A percentile compares a stretch with the other conserved stretches of the same genome.
Conservation (phyloP, 2,329 filamentous ascomycete genomes). For the Raffaelea albimanens region DNA sequence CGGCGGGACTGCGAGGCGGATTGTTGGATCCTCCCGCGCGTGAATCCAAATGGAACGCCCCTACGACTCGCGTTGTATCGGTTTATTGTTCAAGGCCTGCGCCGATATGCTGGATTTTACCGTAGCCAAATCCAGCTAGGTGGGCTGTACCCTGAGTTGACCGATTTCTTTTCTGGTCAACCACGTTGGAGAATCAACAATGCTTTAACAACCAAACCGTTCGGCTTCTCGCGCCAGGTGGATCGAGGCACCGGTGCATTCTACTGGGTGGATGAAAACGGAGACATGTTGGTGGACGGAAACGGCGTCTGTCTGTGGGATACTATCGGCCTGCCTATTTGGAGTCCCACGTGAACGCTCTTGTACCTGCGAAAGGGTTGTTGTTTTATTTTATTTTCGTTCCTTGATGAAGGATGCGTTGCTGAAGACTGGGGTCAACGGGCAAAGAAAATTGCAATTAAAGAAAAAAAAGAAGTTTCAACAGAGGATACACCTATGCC, state of each 20-base stretch:
- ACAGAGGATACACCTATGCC: too few relatives aligned
- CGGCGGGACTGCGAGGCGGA: neutral
- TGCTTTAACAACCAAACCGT: neutral
- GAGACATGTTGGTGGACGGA: neutral
- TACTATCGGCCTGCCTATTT: too few relatives aligned
- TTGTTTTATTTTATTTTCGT: too few relatives aligned
- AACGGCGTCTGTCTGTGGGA: neutral
- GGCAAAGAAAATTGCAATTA: too few relatives aligned
- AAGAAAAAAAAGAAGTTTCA: too few relatives aligned
- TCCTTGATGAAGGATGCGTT: too few relatives aligned
- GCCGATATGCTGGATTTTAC: conserved; percentile 8
- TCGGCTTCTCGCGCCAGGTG: neutral
- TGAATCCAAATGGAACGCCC: neutral
- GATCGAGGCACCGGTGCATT: neutral
- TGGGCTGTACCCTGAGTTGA: neutral
- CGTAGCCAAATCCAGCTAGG: neutral
- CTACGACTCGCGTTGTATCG: neutral
- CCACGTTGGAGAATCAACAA: neutral
- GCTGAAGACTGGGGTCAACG: too few relatives aligned
- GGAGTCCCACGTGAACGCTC: too few relatives aligned
- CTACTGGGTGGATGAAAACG: neutral
- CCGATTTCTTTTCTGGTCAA: neutral
- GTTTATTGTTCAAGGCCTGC: neutral
- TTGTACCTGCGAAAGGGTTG: too few relatives aligned
- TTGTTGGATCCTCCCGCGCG: neutral